Conservation (phyloP, 1,284 basidiomycete species). For the Cutaneotrichosporon cutaneum region DNA sequence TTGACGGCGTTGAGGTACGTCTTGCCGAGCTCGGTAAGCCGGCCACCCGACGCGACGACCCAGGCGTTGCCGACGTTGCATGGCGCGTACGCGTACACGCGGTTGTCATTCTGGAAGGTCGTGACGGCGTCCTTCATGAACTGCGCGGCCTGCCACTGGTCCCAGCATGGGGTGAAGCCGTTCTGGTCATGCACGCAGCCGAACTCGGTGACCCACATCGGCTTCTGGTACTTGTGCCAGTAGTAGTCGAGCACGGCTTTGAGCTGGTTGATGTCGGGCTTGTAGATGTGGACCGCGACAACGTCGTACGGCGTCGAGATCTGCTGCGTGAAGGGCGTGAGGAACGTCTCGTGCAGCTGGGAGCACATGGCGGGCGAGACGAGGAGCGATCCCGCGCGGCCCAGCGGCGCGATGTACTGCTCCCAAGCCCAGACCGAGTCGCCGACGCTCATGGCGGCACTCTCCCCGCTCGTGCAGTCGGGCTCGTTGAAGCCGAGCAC, state of each 20-base stretch:
- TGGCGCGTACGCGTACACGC: conserved; percentile 41
- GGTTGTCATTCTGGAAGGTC: conserved; percentile 43
- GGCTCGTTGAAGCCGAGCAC: conserved; percentile 50
- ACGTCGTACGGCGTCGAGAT: conserved; percentile 23
- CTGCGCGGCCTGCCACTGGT: conserved; percentile 14
- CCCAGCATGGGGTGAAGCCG: conserved; percentile 22
- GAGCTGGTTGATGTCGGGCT: conserved; percentile 43
- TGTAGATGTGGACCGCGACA: conserved; percentile 44
- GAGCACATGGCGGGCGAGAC: conserved; percentile 37
- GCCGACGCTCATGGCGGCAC: conserved; percentile 16
- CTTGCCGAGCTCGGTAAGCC: conserved; percentile 40
- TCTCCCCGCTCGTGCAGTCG: conserved; percentile 38
- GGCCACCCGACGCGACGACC: background rate
- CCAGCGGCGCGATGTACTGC: conserved; percentile 41
- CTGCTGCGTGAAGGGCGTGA: conserved; percentile 29
- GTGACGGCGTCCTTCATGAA: conserved; percentile 48
- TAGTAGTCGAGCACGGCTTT: conserved; percentile 47
- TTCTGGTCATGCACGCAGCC: conserved; percentile 48
- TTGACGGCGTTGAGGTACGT: conserved; percentile 49
- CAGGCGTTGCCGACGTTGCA: background rate
- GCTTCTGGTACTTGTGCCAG: conserved; percentile 48
- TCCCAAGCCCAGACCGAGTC: conserved; percentile 40
- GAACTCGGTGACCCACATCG: conserved; percentile 53
- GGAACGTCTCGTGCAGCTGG: conserved; percentile 31
- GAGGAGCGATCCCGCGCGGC: conserved; percentile 36